Evolutionary conservation across 2,329 filamentous ascomycete genomes (phyloP).

Genomic region (Pyrenophora teres): DNA sequence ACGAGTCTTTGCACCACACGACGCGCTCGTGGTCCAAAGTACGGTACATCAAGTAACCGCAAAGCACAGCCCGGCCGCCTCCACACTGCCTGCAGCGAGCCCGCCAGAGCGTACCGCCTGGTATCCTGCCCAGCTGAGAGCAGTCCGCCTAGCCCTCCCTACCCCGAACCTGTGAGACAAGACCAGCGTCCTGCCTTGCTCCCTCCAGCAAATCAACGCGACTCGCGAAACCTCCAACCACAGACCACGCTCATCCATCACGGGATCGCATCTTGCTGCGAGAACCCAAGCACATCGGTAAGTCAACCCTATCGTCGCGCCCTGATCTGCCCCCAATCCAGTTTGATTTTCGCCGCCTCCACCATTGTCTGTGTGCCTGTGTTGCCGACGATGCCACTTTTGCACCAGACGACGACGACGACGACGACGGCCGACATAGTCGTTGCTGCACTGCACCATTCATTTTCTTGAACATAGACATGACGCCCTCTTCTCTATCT

Average conservation of each 20-base stretch:
- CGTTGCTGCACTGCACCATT: no score
- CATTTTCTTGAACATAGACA: neutral
- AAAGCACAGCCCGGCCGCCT: conserved; percentile 20
- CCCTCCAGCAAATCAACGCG: conserved; percentile 29
- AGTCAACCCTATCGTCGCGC: conserved; percentile 29
- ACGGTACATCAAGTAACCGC: conserved; percentile 19
- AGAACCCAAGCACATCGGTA: conserved; percentile 38
- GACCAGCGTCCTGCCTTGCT: conserved; percentile 18
- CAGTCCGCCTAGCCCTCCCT: neutral
- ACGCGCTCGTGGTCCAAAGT: conserved; percentile 27
- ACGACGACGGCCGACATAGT: no score
- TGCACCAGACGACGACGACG: no score
- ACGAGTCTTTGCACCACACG: conserved; percentile 35
- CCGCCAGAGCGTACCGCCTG: conserved; percentile 11
- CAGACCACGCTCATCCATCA: conserved; percentile 32
- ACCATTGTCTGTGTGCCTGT: neutral
- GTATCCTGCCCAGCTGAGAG: neutral
- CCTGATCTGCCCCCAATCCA: conserved; percentile 9
- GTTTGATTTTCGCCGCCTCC: neutral
- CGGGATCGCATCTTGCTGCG: conserved; percentile 44
- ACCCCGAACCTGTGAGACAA: conserved; percentile 21
- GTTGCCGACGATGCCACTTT: no score
- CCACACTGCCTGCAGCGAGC: conserved; percentile 21
- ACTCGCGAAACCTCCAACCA: conserved; percentile 15
- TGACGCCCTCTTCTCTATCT: neutral